Conservation (phyloP, 805 yeast genomes). For the Hanseniaspora lindneri region DNA sequence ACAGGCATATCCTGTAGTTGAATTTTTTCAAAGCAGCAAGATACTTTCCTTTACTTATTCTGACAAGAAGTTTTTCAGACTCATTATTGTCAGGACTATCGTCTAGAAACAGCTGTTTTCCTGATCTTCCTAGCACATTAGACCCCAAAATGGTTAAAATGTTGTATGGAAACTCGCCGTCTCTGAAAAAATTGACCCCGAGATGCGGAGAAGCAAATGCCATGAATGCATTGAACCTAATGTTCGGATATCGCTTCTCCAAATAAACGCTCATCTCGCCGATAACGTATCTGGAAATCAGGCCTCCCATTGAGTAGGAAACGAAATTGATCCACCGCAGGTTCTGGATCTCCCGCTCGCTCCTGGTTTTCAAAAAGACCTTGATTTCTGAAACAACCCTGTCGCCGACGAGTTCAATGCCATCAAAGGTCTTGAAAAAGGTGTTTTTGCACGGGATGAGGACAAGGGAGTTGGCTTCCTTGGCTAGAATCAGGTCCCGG, state of each 20-base stretch:
- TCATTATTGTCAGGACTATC: slow-evolving; percentile 24
- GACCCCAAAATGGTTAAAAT: slow-evolving; percentile 44
- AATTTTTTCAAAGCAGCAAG: slow-evolving; percentile 47
- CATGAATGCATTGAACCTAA: slow-evolving; percentile 35
- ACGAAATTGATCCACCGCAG: slow-evolving; percentile 54
- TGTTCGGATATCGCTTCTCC: not conserved
- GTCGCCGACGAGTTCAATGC: slow-evolving; percentile 60
- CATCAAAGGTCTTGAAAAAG: slow-evolving; percentile 73
- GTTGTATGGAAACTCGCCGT: slow-evolving; percentile 24
- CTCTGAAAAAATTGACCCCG: slow-evolving; percentile 42
- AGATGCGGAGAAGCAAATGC: slow-evolving; percentile 76
- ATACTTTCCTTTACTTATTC: slow-evolving; percentile 32
- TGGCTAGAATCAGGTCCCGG: slow-evolving; percentile 33
- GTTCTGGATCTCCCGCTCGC: slow-evolving; percentile 19
- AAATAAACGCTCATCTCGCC: slow-evolving; percentile 43
- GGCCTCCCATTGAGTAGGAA: slow-evolving; percentile 86
- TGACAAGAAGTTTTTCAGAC: slow-evolving; percentile 17
- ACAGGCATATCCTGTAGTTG: slow-evolving; percentile 45
- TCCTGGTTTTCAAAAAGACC: slow-evolving; percentile 31
- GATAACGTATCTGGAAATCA: slow-evolving; percentile 66
- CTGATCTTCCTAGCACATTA: slow-evolving; percentile 50
- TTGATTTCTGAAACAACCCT: slow-evolving; percentile 57
- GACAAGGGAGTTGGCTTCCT: slow-evolving; percentile 34
- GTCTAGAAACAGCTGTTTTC: slow-evolving; percentile 57
- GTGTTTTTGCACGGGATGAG: slow-evolving; percentile 50